These are phyloP conservation scores for Pulveroboletus sp. DNA, from an alignment of 768 basidiomycete species.

Conservation along the genomic window DNA sequence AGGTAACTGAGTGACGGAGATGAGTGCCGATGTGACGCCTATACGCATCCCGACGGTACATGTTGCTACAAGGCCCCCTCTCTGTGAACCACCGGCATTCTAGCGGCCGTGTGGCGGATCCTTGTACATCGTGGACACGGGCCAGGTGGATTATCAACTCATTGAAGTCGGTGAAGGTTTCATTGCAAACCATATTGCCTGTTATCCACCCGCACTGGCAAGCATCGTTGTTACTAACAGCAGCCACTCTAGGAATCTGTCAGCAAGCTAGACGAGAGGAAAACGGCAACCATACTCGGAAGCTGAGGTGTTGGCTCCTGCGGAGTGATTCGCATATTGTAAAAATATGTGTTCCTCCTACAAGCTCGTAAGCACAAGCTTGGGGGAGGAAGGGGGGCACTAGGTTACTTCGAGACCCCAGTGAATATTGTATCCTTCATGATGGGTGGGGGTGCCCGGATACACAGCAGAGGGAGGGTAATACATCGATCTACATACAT, in stretches of 20 bases:
- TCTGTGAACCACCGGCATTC: conserved; percentile 3
- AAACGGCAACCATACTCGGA: neutral
- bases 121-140: neutral
- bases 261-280: neutral
- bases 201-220: conserved; percentile 7
- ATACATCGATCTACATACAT: neutral
- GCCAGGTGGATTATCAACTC: conserved; percentile 4
- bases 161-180: neutral
- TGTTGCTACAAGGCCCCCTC: neutral
- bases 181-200: neutral
- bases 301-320: neutral
- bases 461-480: neutral
- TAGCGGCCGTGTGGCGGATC: neutral
- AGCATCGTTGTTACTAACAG: neutral
- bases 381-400: no score
- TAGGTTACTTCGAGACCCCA: conserved; percentile 9
- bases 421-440: neutral
- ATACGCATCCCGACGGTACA: neutral
- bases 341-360: conserved; percentile 4
- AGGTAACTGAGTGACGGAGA: neutral
- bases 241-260: neutral
- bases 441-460: fast-evolving
- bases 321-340: neutral
- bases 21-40: conserved; percentile 12
- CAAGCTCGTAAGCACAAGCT: neutral